A percentile compares a stretch with the other conserved stretches of the same genome.
These are phyloP conservation scores for Mycena filopes DNA, from an alignment of 768 basidiomycete species.

Conservation along the genomic window DNA sequence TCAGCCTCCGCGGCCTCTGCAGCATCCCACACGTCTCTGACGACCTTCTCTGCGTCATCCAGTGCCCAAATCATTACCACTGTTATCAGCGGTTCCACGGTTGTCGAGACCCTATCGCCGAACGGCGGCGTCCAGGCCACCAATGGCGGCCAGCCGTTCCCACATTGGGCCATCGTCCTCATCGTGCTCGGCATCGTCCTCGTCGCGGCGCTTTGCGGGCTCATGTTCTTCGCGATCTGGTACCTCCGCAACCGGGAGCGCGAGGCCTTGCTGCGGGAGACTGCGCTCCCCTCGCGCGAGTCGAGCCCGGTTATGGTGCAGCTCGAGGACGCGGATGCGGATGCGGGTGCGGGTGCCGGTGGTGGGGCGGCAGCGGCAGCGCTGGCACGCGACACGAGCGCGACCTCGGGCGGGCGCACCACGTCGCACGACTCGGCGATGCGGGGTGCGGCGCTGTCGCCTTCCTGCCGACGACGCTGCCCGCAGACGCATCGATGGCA, in stretches of 20 bases:
- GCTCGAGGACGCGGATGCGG: neutral
- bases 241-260: slow-evolving; percentile 65
- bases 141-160: slow-evolving; percentile 60
- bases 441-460: slow-evolving; percentile 70
- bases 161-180: slow-evolving; percentile 91
- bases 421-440: slow-evolving; percentile 80
- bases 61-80: neutral
- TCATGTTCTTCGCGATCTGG: slow-evolving; percentile 77
- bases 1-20: slow-evolving; percentile 34
- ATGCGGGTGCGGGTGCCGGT: too few relatives aligned
- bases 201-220: slow-evolving; percentile 70
- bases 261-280: slow-evolving; percentile 50
- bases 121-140: slow-evolving; percentile 56
- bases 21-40: neutral
- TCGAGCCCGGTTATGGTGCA: slow-evolving; percentile 10
- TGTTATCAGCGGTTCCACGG: neutral
- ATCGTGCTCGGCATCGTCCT: slow-evolving; percentile 87
- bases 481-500: too few relatives aligned
- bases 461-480: too few relatives aligned
- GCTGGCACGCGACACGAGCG: slow-evolving; percentile 17
- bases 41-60: neutral
- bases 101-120: neutral
- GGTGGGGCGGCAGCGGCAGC: slow-evolving; percentile 1
- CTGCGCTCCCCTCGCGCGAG: slow-evolving; percentile 74
- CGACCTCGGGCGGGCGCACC: slow-evolving; percentile 38